phyloP scores from a whole-genome alignment of 2,329 filamentous ascomycete species.

The Hypoxylon sp. region DNA sequence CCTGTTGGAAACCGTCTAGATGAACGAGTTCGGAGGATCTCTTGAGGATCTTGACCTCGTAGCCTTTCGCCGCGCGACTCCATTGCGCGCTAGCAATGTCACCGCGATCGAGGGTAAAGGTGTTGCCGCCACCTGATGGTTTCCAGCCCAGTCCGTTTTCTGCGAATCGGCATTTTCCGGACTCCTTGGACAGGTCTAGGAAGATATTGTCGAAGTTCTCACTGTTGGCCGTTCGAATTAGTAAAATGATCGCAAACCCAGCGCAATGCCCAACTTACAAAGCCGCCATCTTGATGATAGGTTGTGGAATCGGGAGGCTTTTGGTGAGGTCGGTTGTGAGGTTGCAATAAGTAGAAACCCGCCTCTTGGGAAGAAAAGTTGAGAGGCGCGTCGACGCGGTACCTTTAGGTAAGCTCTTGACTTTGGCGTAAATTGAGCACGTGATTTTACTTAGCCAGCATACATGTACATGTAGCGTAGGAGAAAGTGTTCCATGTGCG shows the following conservation, averaged over 20 bases:
- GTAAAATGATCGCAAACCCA: slow-evolving; percentile 10
- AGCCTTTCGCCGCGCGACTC: slow-evolving; percentile 93
- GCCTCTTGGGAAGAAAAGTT: slow-evolving; percentile 32
- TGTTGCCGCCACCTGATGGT: slow-evolving; percentile 86
- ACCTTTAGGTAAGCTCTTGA: slow-evolving; percentile 7
- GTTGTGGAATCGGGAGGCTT: slow-evolving; percentile 6
- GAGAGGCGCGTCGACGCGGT: slow-evolving; percentile 41
- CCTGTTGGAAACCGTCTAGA: slow-evolving; percentile 93
- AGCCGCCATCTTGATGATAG: slow-evolving; percentile 48
- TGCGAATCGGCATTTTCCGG: slow-evolving; percentile 93
- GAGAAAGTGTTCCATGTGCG: too few species aligned
- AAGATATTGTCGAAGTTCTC: slow-evolving; percentile 99
- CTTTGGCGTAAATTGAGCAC: slow-evolving; percentile 43
- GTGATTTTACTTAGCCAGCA: slow-evolving; percentile 30
- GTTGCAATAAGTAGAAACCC: slow-evolving; percentile 14
- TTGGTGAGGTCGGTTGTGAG: slow-evolving; percentile 20
- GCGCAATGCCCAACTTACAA: slow-evolving; percentile 44
- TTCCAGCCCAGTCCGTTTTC: slow-evolving; percentile 98
- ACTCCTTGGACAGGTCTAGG: slow-evolving; percentile 92
- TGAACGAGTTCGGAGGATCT: slow-evolving; percentile 89
- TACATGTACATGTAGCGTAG: not conserved
- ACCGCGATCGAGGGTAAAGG: slow-evolving; percentile 90
- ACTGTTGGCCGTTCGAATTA: slow-evolving; percentile 56
- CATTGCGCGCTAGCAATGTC: slow-evolving; percentile 92
- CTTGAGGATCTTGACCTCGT: slow-evolving; percentile 92